These are phyloP conservation scores for Candida boidinii DNA, from an alignment of 805 yeast species.

Conservation along the genomic window DNA sequence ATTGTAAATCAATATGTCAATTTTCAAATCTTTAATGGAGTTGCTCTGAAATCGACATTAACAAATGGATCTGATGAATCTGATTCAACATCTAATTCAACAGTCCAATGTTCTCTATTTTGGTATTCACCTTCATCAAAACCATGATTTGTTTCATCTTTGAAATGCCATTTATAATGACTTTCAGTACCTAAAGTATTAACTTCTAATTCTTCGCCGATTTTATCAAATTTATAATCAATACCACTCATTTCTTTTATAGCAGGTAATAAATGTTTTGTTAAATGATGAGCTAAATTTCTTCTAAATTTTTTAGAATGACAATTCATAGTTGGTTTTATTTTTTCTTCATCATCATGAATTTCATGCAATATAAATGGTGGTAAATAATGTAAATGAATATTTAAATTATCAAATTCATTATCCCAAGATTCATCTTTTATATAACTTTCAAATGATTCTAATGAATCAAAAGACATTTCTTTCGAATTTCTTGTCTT, in stretches of 20 bases:
- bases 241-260: conserved; percentile 56
- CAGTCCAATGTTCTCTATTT: conserved; percentile 51
- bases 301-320: conserved; percentile 65
- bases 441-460: conserved; percentile 53
- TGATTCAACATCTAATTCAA: conserved; percentile 55
- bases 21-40: conserved; percentile 1
- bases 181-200: conserved; percentile 32
- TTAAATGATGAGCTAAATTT: conserved; percentile 67
- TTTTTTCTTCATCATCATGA: conserved; percentile 61
- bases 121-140: conserved; percentile 35
- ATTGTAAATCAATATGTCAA: conserved; percentile 11
- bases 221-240: conserved; percentile 29
- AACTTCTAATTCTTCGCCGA: conserved; percentile 38
- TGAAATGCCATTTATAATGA: conserved; percentile 55
- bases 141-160: conserved; percentile 51
- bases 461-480: conserved; percentile 50
- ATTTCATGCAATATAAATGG: conserved; percentile 63
- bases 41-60: conserved; percentile 49
- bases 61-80: conserved; percentile 61
- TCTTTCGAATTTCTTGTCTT: conserved; percentile 20
- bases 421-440: conserved; percentile 72
- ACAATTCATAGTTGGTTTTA: conserved; percentile 64
- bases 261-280: conserved; percentile 62
- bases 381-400: conserved; percentile 60
- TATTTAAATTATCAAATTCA: conserved; percentile 62